Base-by-base conservation (phyloP, 2,329 filamentous ascomycete species). In the Colletotrichum higginsianum region DNA sequence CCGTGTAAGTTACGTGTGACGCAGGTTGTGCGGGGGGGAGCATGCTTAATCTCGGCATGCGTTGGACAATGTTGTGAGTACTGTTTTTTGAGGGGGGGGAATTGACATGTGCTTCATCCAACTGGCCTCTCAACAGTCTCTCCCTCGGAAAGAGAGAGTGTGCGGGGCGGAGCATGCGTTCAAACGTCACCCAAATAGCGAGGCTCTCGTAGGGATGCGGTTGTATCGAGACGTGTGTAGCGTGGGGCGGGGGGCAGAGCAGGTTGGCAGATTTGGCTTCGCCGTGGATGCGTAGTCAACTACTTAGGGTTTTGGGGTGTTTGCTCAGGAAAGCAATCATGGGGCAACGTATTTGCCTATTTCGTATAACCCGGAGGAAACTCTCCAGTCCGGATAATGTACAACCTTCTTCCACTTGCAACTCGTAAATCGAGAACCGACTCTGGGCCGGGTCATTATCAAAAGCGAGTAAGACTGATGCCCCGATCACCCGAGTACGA, bases 21-120 rank as follows among this genome's bases (percentile, higher is more conserved):
- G 63, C 63, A 71, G 16, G 26, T 40, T 21, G 13, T 62, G 58
- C 38, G 21, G 66, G 60, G 35, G 52, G 40, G 26, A 40, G 26
- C 65, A 56, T 63, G 58, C 46, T 55, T 44, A 63, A 58, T 72
- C 60, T 64, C 69, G 69, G 58, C 21, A 71, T 23, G 49, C 49
- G 42, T 61, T 35, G 38, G 23, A 23, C n/a, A 21, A 9, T 21
- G 8, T 11, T 16, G 38, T 35, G 40, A 12, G 38, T 4, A 9
- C 30, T 35, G 30, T 16, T 21, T n/a, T 42, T 40, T 61, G 55
- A 16, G 21, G 21, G 21, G 21, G 21, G 21, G 5, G 5, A 30
- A 30, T 30, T 30, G 30, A 3, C 68, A 71, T 63, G 68, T 71
- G 68, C 68, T 68, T 67, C 52, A 30, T 4, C 30, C 18, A 38